Evolutionary conservation across 192 early-diverging fungal species (phyloP).

Genomic region (Coemansia sp.): DNA sequence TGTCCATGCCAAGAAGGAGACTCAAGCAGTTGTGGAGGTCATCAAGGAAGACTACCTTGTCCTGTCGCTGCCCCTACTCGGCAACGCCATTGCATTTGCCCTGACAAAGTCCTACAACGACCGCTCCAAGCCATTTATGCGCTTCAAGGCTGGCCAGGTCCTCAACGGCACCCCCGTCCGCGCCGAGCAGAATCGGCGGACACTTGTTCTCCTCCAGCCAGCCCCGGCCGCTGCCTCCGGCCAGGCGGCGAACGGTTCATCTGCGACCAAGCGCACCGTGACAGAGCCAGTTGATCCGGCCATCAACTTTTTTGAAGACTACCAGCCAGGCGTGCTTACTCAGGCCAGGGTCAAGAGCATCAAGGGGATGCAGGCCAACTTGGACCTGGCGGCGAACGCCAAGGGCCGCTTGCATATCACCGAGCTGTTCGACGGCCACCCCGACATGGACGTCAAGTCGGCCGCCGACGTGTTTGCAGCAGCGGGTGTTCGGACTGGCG

Average conservation of each 20-base stretch:
- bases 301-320: conserved; percentile 48
- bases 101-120: conserved; percentile 56
- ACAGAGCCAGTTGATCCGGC: conserved; percentile 41
- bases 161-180: conserved; percentile 44
- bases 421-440: conserved; percentile 54
- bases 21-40: conserved; percentile 59
- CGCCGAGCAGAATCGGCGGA: conserved; percentile 29
- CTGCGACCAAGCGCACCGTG: conserved; percentile 12
- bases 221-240: neutral
- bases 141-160: conserved; percentile 56
- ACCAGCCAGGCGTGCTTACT: conserved; percentile 37
- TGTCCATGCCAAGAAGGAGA: conserved; percentile 10
- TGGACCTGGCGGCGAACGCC: conserved; percentile 62
- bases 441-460: conserved; percentile 22
- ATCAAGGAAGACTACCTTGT: conserved; percentile 79
- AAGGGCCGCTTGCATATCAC: conserved; percentile 70
- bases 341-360: conserved; percentile 44
- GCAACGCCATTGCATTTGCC: conserved; percentile 55
- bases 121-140: conserved; percentile 55
- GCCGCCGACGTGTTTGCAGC: conserved; percentile 25
- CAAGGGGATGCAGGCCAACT: conserved; percentile 54
- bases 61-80: conserved; percentile 54
- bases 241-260: neutral
- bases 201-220: conserved; percentile 21
- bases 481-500: conserved; percentile 25